Evolutionary conservation across 306 rosid genomes (phyloP).

Genomic region (Ziziphus jujuba): DNA sequence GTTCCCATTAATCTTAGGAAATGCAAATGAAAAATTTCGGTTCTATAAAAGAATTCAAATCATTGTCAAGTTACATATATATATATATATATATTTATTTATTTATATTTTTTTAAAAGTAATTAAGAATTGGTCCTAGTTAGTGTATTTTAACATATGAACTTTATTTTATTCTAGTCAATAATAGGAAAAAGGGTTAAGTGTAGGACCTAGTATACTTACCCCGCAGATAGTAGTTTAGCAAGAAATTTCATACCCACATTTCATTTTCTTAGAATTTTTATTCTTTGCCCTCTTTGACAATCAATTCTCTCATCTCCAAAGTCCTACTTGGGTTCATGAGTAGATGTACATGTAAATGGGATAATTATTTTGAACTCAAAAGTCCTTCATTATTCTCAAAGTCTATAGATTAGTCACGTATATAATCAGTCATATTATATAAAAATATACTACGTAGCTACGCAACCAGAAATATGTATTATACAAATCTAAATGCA

Average conservation of each 20-base stretch:
- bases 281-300: neutral
- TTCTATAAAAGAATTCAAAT: neutral
- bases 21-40: neutral
- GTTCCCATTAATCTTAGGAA: neutral
- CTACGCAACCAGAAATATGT: neutral
- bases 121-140: neutral
- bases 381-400: conserved; percentile 8
- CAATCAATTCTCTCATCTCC: neutral
- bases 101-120: neutral
- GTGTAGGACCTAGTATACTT: conserved; percentile 2
- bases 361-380: neutral
- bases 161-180: neutral
- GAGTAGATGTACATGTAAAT: neutral
- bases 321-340: conserved; percentile 1
- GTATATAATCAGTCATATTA: neutral
- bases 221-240: neutral
- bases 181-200: neutral
- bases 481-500: neutral
- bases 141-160: neutral
- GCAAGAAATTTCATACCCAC: neutral
- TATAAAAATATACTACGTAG: no score
- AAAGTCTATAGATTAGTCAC: neutral
- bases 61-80: neutral
- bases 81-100: neutral
- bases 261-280: neutral